Conservation (phyloP, 192 early-diverging fungal species). For the Podila epicladia region DNA sequence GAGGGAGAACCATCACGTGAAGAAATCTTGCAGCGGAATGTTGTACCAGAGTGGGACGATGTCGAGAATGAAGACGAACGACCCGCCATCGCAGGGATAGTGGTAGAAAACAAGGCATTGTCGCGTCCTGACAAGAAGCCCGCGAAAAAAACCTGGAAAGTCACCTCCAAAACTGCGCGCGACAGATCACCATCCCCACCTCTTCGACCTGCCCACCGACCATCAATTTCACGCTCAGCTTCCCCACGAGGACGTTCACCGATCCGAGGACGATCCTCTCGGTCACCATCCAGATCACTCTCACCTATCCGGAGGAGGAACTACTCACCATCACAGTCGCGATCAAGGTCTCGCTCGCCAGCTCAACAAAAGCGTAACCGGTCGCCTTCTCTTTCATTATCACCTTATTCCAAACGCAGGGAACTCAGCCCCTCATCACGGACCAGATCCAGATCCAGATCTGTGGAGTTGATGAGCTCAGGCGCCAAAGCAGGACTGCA, state of each 20-base stretch:
- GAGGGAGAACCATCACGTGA: conserved; percentile 38
- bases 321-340: conserved; percentile 5
- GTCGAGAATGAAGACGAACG: conserved; percentile 47
- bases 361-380: conserved; percentile 21
- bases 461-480: conserved; percentile 24
- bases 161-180: conserved; percentile 3
- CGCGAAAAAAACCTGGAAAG: conserved; percentile 13
- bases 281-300: conserved; percentile 15
- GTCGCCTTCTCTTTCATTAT: conserved; percentile 26
- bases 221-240: neutral
- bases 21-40: conserved; percentile 19
- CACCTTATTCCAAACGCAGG: conserved; percentile 11
- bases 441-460: conserved; percentile 14
- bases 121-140: conserved; percentile 14
- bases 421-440: neutral
- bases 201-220: neutral
- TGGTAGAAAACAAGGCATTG: conserved; percentile 34
- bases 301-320: conserved; percentile 7
- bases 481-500: conserved; percentile 41
- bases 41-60: conserved; percentile 50
- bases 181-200: conserved; percentile 16
- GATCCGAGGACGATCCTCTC: conserved; percentile 2
- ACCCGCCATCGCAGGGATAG: conserved; percentile 45
- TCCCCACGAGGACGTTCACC: conserved; percentile 9
- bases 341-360: conserved; percentile 16